These are phyloP conservation scores for Mortierella sp. DNA, from an alignment of 371 early-diverging fungal genomes.

Conservation along the genomic window DNA sequence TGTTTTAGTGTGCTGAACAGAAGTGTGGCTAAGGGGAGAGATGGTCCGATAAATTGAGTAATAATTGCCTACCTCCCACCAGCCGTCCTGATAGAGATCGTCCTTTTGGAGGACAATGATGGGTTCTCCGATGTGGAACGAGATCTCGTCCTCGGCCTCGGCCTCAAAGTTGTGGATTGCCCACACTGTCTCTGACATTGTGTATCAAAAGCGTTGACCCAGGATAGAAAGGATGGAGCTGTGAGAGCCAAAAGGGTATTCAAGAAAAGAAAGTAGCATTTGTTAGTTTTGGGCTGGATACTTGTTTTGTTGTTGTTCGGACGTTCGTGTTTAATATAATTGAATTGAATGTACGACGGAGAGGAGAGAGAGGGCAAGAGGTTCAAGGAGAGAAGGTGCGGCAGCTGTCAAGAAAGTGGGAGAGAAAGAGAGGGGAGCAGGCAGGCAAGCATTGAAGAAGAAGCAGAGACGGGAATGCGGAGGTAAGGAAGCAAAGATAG, in stretches of 20 bases:
- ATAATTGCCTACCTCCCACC: constrained; percentile 81
- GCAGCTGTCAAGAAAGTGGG: not conserved
- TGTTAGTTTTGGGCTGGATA: not conserved
- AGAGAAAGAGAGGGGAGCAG: not conserved
- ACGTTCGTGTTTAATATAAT: not conserved
- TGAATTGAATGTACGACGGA: not conserved
- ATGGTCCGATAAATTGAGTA: not conserved
- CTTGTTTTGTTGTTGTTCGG: not conserved
- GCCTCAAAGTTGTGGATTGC: constrained; percentile 77
- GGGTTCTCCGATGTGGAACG: constrained; percentile 78
- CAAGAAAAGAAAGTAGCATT: not conserved
- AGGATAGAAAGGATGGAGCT: not conserved
- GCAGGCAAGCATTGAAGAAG: not conserved
- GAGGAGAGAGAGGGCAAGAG: not conserved
- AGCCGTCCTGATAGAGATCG: constrained; percentile 85
- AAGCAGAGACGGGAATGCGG: not conserved
- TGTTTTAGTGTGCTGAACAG: not conserved
- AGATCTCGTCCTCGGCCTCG: constrained; percentile 85
- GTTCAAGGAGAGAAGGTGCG: constrained; percentile 9
- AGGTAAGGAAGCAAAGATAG: not conserved
- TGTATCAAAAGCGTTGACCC: not conserved
- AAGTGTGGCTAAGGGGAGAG: not conserved
- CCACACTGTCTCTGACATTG: constrained; percentile 64
- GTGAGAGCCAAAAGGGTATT: not conserved
- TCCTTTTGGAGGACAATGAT: constrained; percentile 84